Percentiles rank a stretch among this genome's conserved stretches.
Evolutionary conservation across 768 basidiomycete genomes (phyloP).

Genomic region (Lactarius tabidus): DNA sequence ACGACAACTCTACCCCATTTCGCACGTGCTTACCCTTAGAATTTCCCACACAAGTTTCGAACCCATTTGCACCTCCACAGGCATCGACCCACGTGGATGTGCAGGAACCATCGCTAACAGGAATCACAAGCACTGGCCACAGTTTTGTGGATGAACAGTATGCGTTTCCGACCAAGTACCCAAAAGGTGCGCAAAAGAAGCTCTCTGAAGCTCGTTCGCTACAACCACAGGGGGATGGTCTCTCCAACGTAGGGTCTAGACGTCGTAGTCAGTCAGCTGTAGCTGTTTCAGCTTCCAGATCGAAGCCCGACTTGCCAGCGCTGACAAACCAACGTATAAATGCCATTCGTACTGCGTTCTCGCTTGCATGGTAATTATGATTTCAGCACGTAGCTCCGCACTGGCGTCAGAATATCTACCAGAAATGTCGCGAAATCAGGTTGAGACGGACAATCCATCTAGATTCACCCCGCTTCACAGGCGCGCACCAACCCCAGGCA

Average conservation of each 20-base stretch:
- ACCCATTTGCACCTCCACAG: neutral
- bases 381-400: neutral
- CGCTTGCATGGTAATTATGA: neutral
- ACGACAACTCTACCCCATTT: neutral
- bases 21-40: neutral
- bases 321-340: neutral
- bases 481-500: neutral
- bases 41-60: neutral
- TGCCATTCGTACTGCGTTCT: neutral
- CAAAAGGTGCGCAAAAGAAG: neutral
- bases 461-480: neutral
- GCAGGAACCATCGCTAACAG: neutral
- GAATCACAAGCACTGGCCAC: neutral
- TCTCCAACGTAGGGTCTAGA: neutral
- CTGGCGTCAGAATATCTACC: neutral
- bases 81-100: neutral
- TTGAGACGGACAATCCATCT: neutral
- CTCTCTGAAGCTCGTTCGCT: neutral
- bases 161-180: neutral
- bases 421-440: neutral
- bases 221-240: neutral
- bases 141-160: neutral
- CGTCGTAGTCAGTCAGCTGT: neutral
- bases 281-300: neutral
- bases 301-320: neutral